A percentile compares a stretch with the other conserved stretches of the same genome.
Conservation (phyloP, 768 basidiomycete genomes). For the Boletus rufocinnamomeus region DNA sequence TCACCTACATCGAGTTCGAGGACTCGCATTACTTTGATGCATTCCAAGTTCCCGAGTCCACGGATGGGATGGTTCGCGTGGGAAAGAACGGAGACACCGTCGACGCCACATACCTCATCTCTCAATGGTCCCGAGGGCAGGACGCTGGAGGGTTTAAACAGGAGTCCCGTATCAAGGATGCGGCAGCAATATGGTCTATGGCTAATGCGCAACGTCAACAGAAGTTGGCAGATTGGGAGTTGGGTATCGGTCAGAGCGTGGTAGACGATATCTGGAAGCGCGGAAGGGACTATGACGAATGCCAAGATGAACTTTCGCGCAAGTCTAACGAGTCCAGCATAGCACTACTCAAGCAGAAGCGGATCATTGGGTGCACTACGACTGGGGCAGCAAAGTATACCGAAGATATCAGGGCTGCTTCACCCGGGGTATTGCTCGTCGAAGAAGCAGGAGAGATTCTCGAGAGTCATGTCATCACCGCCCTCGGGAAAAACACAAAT, state of each 20-base stretch:
- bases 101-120: conserved; percentile 43
- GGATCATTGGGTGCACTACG: conserved; percentile 69
- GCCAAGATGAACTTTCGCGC: conserved; percentile 37
- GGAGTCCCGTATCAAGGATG: conserved; percentile 23
- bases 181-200: conserved; percentile 43
- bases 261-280: conserved; percentile 36
- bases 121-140: conserved; percentile 46
- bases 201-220: conserved; percentile 26
- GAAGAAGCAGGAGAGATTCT: conserved; percentile 77
- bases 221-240: conserved; percentile 37
- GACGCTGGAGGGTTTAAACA: conserved; percentile 46
- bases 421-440: conserved; percentile 58
- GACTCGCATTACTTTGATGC: conserved; percentile 47
- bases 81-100: conserved; percentile 43
- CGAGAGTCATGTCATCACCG: conserved; percentile 65
- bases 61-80: conserved; percentile 49
- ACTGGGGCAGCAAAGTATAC: conserved; percentile 67
- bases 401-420: conserved; percentile 45
- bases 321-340: conserved; percentile 38
- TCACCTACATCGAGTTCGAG: conserved; percentile 55
- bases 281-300: conserved; percentile 43
- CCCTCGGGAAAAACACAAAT: conserved; percentile 45
- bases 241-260: conserved; percentile 37
- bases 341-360: conserved; percentile 43
- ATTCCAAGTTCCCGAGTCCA: conserved; percentile 42